Base-by-base conservation (phyloP, 129 eudicot species). In the Apium graveolens region DNA sequence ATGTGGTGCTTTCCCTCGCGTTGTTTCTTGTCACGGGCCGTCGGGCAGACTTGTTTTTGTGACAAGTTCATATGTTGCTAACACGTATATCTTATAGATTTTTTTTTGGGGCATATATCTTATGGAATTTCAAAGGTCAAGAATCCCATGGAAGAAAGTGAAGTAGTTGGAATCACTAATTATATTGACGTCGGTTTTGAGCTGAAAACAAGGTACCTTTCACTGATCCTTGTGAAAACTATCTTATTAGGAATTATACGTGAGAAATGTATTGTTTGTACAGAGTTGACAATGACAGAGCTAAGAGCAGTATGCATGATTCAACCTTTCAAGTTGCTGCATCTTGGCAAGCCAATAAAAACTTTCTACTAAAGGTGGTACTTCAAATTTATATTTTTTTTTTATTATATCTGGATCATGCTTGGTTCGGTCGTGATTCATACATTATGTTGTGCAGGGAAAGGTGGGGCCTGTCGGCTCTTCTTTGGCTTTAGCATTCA, bases 301-400 rank as follows among this genome's bases (percentile, higher is more conserved):
- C 88, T 38, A 74, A 91, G 53, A 85, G 85, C 72, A 78, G 78
- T 78, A 80, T 81, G 80, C 91, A 83, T 17, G 97, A 91, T 84
- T 86, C 98, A 77, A 88, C 92, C 78, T 94, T 94, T 79, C 92
- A 91, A 78, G 86, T 94, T 55, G 98, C 92, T 78, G 98, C 98
- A 80, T 94, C 98, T 76, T 94, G 98, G 98, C 98, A 94, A 83
- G 98, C 98, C 79, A 94, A 94, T 84, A 91, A 91, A 83, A 91
- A 94, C 82, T 80, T 94, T 78, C 78, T 91, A 84, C 60, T 94
- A 31, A 94, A 94, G 98, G 98, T 91, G 51, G 41, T 38, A 8
- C 34, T 74, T 13, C 24, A 20, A 45, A 31, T 20, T 48, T 7
- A 27, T 65, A 35, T 37, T 9, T 55, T 1, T 11, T 31, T 43